These are phyloP conservation scores for Mycena floridula DNA, from an alignment of 768 basidiomycete species.

Conservation along the genomic window DNA sequence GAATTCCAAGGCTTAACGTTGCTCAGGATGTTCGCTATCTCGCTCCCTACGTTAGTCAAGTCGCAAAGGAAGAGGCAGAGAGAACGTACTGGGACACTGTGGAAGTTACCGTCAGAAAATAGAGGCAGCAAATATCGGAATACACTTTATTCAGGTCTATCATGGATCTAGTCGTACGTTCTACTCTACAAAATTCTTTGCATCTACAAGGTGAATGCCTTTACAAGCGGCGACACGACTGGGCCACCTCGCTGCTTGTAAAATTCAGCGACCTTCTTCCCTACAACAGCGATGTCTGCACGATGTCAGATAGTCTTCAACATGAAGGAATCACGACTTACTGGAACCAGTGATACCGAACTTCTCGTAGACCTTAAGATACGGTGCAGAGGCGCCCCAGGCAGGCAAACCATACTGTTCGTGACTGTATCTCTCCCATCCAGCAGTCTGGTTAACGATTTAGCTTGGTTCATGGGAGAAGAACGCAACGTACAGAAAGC, in stretches of 20 bases:
- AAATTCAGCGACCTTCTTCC: slow-evolving; percentile 83
- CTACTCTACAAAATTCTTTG: neutral
- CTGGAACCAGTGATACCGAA: slow-evolving; percentile 77
- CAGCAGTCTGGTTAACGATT: too few species aligned
- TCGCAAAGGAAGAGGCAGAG: slow-evolving; percentile 73
- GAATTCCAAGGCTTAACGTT: neutral
- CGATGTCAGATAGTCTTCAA: too few species aligned
- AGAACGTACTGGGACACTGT: slow-evolving; percentile 77
- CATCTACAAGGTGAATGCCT: slow-evolving; percentile 43
- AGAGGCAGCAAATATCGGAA: slow-evolving; percentile 19
- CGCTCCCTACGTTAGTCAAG: slow-evolving; percentile 65
- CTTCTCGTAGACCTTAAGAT: slow-evolving; percentile 86
- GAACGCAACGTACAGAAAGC: too few species aligned
- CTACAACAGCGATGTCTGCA: slow-evolving; percentile 68
- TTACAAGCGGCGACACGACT: slow-evolving; percentile 70
- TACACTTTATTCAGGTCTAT: neutral
- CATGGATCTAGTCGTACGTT: neutral
- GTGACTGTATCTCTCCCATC: slow-evolving; percentile 89
- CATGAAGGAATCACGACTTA: too few species aligned
- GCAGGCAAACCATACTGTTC: slow-evolving; percentile 73
- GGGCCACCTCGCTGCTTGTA: slow-evolving; percentile 75
- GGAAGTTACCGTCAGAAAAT: slow-evolving; percentile 64
- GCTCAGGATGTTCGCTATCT: slow-evolving; percentile 87
- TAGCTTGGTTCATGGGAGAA: too few species aligned
- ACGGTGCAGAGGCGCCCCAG: slow-evolving; percentile 91